Percentiles rank a stretch among this genome's conserved stretches.
Conservation (phyloP, 805 yeast species). For the Komagataella populi region DNA sequence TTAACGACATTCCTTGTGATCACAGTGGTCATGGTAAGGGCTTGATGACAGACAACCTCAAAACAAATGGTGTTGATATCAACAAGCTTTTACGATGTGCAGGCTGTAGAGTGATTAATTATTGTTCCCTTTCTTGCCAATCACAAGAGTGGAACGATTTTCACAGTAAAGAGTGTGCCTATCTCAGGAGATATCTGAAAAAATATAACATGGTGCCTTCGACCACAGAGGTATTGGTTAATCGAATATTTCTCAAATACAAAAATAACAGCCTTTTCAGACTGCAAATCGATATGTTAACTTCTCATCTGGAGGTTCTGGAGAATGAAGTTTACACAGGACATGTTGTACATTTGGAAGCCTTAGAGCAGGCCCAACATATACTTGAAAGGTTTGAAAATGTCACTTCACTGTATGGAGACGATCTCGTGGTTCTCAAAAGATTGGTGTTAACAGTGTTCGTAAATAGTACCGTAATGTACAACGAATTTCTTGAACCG, state of each 20-base stretch:
- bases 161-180: background rate
- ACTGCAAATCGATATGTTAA: background rate
- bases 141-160: background rate
- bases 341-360: background rate
- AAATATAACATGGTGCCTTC: background rate
- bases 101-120: background rate
- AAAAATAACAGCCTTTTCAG: background rate
- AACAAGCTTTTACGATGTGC: background rate
- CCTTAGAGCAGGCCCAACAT: background rate
- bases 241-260: background rate
- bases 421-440: background rate
- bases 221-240: background rate
- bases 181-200: background rate
- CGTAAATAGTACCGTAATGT: conserved; percentile 17
- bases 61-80: background rate
- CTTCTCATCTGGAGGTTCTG: background rate
- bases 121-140: background rate
- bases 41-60: background rate
- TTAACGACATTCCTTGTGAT: background rate
- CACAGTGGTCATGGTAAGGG: background rate
- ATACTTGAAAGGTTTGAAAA: background rate
- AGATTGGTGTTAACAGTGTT: conserved; percentile 4
- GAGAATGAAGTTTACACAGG: background rate
- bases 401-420: background rate
- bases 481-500: conserved; percentile 13